Conservation (phyloP, 208 protist genomes). For the Balamuthia mandrillaris region DNA sequence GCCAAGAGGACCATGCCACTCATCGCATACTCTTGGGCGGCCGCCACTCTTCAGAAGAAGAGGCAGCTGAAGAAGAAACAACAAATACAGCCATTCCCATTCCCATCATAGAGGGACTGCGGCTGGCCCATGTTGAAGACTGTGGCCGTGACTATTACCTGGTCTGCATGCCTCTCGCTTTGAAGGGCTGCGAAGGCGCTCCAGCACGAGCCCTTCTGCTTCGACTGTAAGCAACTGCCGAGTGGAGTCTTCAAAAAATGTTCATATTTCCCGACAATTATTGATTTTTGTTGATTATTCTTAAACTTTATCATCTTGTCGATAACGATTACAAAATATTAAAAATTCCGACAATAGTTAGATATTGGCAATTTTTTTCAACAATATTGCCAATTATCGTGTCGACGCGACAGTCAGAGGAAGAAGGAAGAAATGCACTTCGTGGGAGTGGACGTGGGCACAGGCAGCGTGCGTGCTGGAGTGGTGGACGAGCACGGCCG, state of each 20-base stretch:
- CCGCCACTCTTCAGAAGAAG: too few relatives aligned
- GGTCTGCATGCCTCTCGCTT: not conserved
- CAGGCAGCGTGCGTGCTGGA: not conserved
- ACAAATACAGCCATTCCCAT: not conserved
- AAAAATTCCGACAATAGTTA: not conserved
- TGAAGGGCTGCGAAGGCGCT: not conserved
- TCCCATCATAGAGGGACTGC: not conserved
- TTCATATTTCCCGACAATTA: not conserved
- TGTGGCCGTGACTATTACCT: not conserved
- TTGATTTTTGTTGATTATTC: not conserved
- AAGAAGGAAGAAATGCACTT: not conserved
- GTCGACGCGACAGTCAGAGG: not conserved
- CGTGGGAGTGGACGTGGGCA: not conserved
- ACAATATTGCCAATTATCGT: not conserved
- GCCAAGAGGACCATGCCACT: not conserved
- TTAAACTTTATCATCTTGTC: not conserved
- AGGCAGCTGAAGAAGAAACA: too few relatives aligned
- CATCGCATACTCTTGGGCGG: not conserved
- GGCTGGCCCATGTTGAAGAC: not conserved
- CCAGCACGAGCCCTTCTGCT: not conserved
- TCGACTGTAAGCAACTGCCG: not conserved
- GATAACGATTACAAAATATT: not conserved
- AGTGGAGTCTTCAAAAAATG: not conserved
- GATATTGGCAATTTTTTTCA: not conserved
- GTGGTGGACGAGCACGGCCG: not conserved